Percentiles rank a stretch among this genome's conserved stretches.
phyloP scores from a whole-genome alignment of 2,329 filamentous ascomycete genomes.

The Neofusicoccum laricinum region DNA sequence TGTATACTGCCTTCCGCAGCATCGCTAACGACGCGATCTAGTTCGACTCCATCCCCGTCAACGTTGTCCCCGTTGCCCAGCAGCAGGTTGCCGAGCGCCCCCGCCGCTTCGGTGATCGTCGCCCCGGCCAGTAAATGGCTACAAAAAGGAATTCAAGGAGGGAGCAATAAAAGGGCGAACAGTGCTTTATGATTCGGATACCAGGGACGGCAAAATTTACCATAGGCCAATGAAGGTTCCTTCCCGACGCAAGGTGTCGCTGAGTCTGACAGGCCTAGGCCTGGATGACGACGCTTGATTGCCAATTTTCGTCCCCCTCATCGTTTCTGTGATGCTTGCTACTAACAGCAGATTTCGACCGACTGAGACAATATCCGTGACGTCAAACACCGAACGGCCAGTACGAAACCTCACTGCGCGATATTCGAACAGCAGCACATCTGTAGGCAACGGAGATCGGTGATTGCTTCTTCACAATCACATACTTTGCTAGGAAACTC shows the following conservation, averaged over 20 bases:
- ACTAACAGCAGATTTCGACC: neutral
- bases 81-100: constrained; percentile 80
- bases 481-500: too few species aligned
- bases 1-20: neutral
- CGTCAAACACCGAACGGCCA: too few species aligned
- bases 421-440: too few species aligned
- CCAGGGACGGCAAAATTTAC: constrained; percentile 36
- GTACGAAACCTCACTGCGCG: too few species aligned
- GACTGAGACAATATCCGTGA: neutral
- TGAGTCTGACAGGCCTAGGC: constrained; percentile 58
- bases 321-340: neutral
- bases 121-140: constrained; percentile 26
- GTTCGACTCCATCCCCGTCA: constrained; percentile 98
- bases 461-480: too few species aligned
- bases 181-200: constrained; percentile 22
- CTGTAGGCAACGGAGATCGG: too few species aligned
- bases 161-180: constrained; percentile 17
- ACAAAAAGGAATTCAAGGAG: constrained; percentile 27
- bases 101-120: constrained; percentile 71
- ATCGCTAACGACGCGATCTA: constrained; percentile 39
- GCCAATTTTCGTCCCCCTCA: constrained; percentile 55
- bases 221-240: constrained; percentile 28
- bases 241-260: constrained; percentile 75
- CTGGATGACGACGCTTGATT: constrained; percentile 82
- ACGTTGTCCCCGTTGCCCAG: constrained; percentile 87